Percentiles rank a stretch among this genome's conserved stretches.
These are phyloP conservation scores for Aureobasidium musti DNA, from an alignment of 2,329 filamentous ascomycete species.

Conservation along the genomic window DNA sequence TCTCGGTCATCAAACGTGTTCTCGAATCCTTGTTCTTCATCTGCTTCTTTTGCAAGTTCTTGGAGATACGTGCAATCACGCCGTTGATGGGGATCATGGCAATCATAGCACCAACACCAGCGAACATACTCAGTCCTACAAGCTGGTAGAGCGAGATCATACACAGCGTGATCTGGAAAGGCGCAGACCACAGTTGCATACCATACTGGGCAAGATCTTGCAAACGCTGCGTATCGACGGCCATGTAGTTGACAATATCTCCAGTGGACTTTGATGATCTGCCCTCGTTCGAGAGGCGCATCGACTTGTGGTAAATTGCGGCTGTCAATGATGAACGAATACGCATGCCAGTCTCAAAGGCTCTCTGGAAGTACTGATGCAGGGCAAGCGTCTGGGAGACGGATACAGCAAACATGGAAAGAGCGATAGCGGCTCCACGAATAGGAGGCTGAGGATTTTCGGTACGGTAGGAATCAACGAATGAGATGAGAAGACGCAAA, in stretches of 20 bases:
- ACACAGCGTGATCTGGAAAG: constrained; percentile 93
- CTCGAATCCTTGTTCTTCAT: constrained; percentile 99
- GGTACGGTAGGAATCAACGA: constrained; percentile 72
- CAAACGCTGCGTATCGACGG: constrained; percentile 92
- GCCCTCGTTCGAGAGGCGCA: constrained; percentile 90
- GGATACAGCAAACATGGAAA: constrained; percentile 90
- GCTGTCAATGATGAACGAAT: constrained; percentile 90
- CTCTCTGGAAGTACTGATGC: constrained; percentile 95
- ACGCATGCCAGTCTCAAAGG: constrained; percentile 95
- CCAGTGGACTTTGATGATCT: constrained; percentile 86
- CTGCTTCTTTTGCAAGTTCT: constrained; percentile 88
- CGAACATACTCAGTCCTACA: constrained; percentile 94
- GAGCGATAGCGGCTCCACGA: constrained; percentile 80
- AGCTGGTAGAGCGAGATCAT: constrained; percentile 95
- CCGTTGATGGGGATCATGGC: constrained; percentile 97
- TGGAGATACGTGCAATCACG: constrained; percentile 88
- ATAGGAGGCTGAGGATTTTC: constrained; percentile 72
- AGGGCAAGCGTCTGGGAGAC: constrained; percentile 84
- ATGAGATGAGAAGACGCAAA: constrained; percentile 77
- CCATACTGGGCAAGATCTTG: constrained; percentile 95
- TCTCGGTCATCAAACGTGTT: constrained; percentile 92
- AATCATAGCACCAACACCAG: constrained; percentile 92
- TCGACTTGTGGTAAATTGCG: constrained; percentile 88
- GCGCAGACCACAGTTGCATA: constrained; percentile 93
- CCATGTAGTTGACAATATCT: constrained; percentile 99